Conservation (phyloP, 768 basidiomycete genomes). For the Phylloporus scabripes region DNA sequence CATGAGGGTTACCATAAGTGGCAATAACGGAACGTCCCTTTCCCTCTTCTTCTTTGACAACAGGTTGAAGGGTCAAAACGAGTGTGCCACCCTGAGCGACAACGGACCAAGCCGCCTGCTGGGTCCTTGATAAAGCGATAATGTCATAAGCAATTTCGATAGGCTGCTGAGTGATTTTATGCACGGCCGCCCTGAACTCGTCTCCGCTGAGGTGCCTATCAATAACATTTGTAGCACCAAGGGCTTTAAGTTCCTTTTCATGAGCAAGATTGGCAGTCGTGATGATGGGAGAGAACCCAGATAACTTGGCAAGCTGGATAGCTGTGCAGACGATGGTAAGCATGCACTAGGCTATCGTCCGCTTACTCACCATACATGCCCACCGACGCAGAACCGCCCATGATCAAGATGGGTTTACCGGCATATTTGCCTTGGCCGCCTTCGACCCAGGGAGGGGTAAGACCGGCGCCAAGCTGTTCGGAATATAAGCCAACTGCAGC, state of each 20-base stretch:
- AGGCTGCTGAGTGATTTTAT: conserved; percentile 23
- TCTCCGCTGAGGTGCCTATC: conserved; percentile 23
- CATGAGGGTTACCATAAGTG: conserved; percentile 25
- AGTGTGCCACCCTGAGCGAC: conserved; percentile 33
- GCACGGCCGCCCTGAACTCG: conserved; percentile 13
- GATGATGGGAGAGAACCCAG: conserved; percentile 40
- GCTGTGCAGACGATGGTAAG: conserved; percentile 18
- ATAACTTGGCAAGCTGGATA: conserved; percentile 37
- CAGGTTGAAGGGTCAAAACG: conserved; percentile 21
- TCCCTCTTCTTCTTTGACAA: conserved; percentile 21
- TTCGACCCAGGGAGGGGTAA: conserved; percentile 34
- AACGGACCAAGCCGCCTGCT: conserved; percentile 28
- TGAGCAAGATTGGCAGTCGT: conserved; percentile 33
- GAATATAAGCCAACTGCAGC: conserved; percentile 45
- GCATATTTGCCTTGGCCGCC: conserved; percentile 34
- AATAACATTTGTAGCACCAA: conserved; percentile 39
- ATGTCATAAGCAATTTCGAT: conserved; percentile 28
- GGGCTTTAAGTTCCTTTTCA: conserved; percentile 26
- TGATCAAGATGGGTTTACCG: conserved; percentile 39
- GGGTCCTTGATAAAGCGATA: conserved; percentile 32
- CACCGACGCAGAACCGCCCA: conserved; percentile 46
- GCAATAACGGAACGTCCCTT: conserved; percentile 14
- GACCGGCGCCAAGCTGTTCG: conserved; percentile 32
- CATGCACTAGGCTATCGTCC: not conserved
- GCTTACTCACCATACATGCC: conserved; percentile 40